phyloP scores from a whole-genome alignment of 768 basidiomycete species.

The Cystobasidium onofrii region DNA sequence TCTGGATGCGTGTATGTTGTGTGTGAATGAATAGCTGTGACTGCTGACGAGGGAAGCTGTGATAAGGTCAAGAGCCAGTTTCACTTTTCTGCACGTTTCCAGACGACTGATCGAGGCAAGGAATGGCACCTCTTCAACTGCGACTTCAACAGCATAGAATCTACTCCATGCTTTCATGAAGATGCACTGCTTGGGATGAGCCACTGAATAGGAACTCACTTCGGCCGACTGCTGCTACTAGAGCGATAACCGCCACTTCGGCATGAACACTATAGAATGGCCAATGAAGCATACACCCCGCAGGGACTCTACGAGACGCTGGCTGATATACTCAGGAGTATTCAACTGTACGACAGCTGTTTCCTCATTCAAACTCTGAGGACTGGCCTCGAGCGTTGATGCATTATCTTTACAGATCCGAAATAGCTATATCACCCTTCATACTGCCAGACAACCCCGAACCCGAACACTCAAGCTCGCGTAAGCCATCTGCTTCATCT shows the following conservation, averaged over 20 bases:
- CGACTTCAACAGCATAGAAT: too few species aligned
- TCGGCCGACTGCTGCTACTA: too few species aligned
- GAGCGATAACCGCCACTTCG: neutral
- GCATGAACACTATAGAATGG: neutral
- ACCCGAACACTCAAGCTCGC: neutral
- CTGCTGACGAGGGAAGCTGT: neutral
- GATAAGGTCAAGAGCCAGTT: neutral
- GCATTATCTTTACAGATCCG: constrained; percentile 5
- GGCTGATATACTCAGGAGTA: neutral
- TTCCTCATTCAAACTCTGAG: neutral
- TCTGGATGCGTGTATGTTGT: neutral
- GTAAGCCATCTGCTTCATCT: neutral
- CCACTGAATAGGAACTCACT: too few species aligned
- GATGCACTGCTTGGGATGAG: too few species aligned
- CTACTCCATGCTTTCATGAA: too few species aligned
- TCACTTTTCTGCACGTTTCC: too few species aligned
- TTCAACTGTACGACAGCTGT: constrained; percentile 5
- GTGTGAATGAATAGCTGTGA: too few species aligned
- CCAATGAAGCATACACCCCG: neutral
- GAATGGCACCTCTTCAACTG: neutral
- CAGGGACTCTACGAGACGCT: constrained; percentile 12
- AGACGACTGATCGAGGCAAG: neutral
- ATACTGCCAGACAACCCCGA: constrained; percentile 9
- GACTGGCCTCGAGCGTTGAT: too few species aligned
- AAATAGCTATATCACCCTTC: constrained; percentile 12